These are phyloP conservation scores for Puccinia hordei DNA, from an alignment of 1,284 basidiomycete genomes.

Conservation along the genomic window DNA sequence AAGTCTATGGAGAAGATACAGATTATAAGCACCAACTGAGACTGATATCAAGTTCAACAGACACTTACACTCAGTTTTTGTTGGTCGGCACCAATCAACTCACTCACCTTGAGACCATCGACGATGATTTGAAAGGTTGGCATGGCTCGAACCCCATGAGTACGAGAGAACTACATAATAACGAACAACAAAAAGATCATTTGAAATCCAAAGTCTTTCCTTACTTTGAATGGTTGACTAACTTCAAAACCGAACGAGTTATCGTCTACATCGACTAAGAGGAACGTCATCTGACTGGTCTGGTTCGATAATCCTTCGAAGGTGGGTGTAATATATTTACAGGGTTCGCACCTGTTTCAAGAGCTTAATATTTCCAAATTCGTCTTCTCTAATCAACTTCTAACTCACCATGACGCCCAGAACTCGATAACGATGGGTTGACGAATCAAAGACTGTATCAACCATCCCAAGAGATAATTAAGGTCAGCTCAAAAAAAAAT, in stretches of 20 bases:
- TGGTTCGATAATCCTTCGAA: conserved; percentile 35
- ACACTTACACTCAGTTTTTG: conserved; percentile 36
- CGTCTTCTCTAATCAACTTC: too few species aligned
- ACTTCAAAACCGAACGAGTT: conserved; percentile 34
- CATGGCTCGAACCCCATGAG: conserved; percentile 41
- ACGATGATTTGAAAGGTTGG: conserved; percentile 46
- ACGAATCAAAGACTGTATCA: conserved; percentile 5
- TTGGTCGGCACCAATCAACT: conserved; percentile 39
- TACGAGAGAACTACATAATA: conserved; percentile 26
- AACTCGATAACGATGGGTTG: conserved; percentile 46
- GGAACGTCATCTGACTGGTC: neutral
- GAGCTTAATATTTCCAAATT: too few species aligned
- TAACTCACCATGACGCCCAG: conserved; percentile 44
- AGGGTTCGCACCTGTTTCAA: conserved; percentile 32
- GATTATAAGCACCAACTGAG: too few species aligned
- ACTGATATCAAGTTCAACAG: too few species aligned
- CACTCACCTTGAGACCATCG: conserved; percentile 42
- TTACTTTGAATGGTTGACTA: neutral
- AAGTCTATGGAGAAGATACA: too few species aligned
- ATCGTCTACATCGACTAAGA: conserved; percentile 44
- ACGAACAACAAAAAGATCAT: too few species aligned
- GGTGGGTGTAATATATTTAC: conserved; percentile 25
- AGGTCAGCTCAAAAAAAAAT: neutral
- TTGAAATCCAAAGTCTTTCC: too few species aligned
- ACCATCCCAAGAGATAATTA: too few species aligned